phyloP scores from a whole-genome alignment of 2,329 filamentous ascomycete species.

The Gnomoniopsis smithogilvyi region DNA sequence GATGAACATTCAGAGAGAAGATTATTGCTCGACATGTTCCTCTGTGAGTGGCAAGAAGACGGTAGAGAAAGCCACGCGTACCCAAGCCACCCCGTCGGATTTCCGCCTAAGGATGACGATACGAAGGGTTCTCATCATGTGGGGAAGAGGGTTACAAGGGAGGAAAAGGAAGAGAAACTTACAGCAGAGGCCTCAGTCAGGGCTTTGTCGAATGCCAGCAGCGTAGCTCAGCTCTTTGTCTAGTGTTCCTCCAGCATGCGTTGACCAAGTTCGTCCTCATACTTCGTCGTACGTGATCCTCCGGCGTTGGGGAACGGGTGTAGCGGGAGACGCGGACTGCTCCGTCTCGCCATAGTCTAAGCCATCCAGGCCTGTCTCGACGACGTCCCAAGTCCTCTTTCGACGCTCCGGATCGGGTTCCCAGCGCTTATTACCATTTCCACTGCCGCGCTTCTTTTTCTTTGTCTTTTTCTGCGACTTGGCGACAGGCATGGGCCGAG shows the following conservation, averaged over 20 bases:
- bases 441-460: conserved; percentile 34
- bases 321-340: conserved; percentile 22
- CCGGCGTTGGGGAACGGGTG: conserved; percentile 33
- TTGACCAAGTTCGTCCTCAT: conserved; percentile 32
- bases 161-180: conserved; percentile 5
- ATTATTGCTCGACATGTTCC: conserved; percentile 42
- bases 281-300: conserved; percentile 38
- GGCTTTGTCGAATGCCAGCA: background rate
- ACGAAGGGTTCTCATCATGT: conserved; percentile 77
- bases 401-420: conserved; percentile 59
- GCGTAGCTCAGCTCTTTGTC: background rate
- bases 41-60: conserved; percentile 22
- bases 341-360: conserved; percentile 56
- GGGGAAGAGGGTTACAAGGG: conserved; percentile 17
- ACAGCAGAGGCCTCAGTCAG: background rate
- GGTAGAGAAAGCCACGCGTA: conserved; percentile 29
- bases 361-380: conserved; percentile 57
- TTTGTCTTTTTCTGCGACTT: conserved; percentile 29
- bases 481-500: conserved; percentile 22
- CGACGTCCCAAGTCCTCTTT: conserved; percentile 66
- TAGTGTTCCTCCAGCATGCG: background rate
- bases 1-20: conserved; percentile 56
- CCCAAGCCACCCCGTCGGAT: conserved; percentile 32
- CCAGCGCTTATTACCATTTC: conserved; percentile 34
- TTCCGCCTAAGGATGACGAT: conserved; percentile 98